Conservation (phyloP, 2,329 filamentous ascomycete species). For the Teratosphaeriaceae sp. region DNA sequence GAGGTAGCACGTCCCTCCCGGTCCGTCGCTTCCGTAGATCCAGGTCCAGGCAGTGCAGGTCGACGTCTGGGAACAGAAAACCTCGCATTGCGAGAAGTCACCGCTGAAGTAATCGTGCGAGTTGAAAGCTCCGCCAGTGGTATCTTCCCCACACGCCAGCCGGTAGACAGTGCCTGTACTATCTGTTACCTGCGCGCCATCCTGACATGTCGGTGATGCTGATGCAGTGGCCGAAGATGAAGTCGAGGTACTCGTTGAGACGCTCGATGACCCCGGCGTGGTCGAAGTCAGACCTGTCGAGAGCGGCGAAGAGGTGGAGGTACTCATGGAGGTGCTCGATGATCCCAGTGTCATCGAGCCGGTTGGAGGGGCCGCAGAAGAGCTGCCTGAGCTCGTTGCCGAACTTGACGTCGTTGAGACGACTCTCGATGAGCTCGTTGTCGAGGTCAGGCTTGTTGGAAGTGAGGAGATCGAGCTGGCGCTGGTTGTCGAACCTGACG, state of each 20-base stretch:
- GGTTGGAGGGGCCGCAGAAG: too few relatives aligned
- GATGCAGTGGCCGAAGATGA: too few relatives aligned
- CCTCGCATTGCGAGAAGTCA: constrained; percentile 7
- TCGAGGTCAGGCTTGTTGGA: not conserved
- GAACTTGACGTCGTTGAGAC: not conserved
- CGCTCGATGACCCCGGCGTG: too few relatives aligned
- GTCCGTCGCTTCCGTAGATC: not conserved
- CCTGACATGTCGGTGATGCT: too few relatives aligned
- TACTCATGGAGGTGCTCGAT: too few relatives aligned
- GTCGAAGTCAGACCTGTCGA: too few relatives aligned
- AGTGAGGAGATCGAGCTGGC: not conserved
- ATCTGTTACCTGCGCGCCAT: too few relatives aligned
- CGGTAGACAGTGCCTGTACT: not conserved
- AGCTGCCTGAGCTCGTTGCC: not conserved
- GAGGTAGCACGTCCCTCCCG: constrained; percentile 7
- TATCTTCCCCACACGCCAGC: not conserved
- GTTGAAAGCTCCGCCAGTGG: not conserved
- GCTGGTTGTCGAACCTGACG: not conserved
- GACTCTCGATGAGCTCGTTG: not conserved
- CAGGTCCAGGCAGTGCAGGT: constrained; percentile 7
- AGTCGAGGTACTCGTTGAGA: too few relatives aligned
- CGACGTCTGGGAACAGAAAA: not conserved
- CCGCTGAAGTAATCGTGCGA: not conserved
- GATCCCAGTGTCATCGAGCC: too few relatives aligned
- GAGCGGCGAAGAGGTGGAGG: too few relatives aligned